Evolutionary conservation across 495 filamentous ascomycete species (phyloP), one percentile per base, ranked within the genome.

Genomic region (Pyrenula aspistea): DNA sequence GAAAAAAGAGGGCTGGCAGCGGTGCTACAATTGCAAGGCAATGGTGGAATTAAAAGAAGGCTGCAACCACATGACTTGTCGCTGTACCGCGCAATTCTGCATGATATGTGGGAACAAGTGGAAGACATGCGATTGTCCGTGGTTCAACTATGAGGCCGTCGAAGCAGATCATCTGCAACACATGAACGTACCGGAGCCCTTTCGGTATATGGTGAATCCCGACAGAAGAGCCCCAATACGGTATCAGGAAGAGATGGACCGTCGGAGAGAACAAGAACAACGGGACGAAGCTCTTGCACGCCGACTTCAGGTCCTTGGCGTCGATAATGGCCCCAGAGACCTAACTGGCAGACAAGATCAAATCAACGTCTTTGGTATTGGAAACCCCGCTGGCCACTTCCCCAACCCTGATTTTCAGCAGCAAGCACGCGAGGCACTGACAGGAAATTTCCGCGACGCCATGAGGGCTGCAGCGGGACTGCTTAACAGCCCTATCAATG

Each of bases 51-150:
- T 89, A 53, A 84, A 85, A 61, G 83, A 88, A 63, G 88, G 88
- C 53, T 89, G 86, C 66, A 89, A 89, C 68, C 89, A 91, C 63
- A 91, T 91, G 83, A 89, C 83, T 51, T 93, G 85, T 67, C 86
- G 82, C 54, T 92, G 88, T 65, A 83, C 79, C 53, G 88, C 87
- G 22, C 81, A 91, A 61, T 91, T 91, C 67, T 94, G 88, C 70
- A 87, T 89, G 79, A 75, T 85, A 31, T 94, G 88, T 62, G 89
- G 85, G 12, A 62, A 68, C 22, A 83, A 83, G 59, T 91, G 88
- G 88, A 92, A 91, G 69, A 83, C 79, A 0, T 94, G 88, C 61
- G 80, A 86, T 56, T 93, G 88, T 61, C 83, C 86, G 1, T 87
- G 80, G 81, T 91, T 90, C 73, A 88, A 83, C 59, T 83, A 86